Conservation (phyloP, 2,329 filamentous ascomycete genomes). For the Penicillium capsulatum region DNA sequence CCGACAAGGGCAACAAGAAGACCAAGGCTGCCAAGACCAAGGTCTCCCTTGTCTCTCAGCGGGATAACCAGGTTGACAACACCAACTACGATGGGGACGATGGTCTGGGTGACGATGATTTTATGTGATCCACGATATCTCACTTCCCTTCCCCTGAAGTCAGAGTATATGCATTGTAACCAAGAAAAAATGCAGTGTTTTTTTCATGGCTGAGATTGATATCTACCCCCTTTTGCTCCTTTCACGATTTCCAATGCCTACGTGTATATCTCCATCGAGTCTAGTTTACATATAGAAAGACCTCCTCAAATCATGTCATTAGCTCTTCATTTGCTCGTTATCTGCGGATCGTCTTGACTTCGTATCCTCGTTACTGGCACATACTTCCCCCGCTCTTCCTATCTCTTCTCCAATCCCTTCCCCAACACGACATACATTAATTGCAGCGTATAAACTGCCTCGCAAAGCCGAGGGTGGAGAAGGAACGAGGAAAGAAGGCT, state of each 20-base stretch:
- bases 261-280: conserved; percentile 11
- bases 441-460: too few species aligned
- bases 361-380: too few species aligned
- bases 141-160: conserved; percentile 1
- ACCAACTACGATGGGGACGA: conserved; percentile 77
- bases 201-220: not conserved
- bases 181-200: not conserved
- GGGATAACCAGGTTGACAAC: conserved; percentile 61
- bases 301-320: too few species aligned
- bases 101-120: conserved; percentile 65
- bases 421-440: too few species aligned
- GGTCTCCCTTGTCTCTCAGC: conserved; percentile 67
- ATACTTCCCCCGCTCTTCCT: too few species aligned
- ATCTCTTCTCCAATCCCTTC: not conserved
- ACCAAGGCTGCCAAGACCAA: conserved; percentile 95
- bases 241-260: conserved; percentile 1
- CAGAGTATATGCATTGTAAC: not conserved
- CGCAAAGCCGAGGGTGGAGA: too few species aligned
- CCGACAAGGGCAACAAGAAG: conserved; percentile 95
- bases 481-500: too few species aligned
- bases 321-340: not conserved
- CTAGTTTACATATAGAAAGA: conserved; percentile 15
- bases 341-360: too few species aligned
- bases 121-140: conserved; percentile 40
- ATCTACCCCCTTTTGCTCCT: conserved; percentile 1